Conservation (phyloP, 257 asterid species). For the Prunella vulgaris region DNA sequence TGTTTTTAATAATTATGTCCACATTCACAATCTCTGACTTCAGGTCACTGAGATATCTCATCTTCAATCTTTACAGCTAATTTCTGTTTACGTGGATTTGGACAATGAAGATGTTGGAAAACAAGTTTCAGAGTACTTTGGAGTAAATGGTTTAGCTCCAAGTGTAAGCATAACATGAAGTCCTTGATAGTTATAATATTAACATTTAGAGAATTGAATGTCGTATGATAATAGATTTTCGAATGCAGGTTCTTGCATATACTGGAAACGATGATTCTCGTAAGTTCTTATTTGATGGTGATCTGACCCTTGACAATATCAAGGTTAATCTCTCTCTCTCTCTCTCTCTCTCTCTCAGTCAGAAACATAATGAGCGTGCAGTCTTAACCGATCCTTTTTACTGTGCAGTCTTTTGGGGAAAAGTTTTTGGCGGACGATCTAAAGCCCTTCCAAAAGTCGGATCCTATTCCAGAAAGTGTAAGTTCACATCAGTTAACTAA, state of each 20-base stretch:
- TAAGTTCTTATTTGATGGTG: slow-evolving; percentile 75
- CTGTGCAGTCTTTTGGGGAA: slow-evolving; percentile 66
- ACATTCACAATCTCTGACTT: background rate
- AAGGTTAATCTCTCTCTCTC: slow-evolving; percentile 42
- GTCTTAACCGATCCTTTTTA: slow-evolving; percentile 13
- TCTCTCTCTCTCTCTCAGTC: background rate
- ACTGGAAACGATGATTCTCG: slow-evolving; percentile 91
- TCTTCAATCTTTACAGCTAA: slow-evolving; percentile 42
- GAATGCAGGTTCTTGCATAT: slow-evolving; percentile 74
- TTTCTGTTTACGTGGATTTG: slow-evolving; percentile 64
- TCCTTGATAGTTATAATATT: background rate
- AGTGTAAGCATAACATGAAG: slow-evolving; percentile 35
- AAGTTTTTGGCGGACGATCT: slow-evolving; percentile 75
- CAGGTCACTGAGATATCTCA: slow-evolving; percentile 1
- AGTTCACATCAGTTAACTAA: slow-evolving; percentile 20
- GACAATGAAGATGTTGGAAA: slow-evolving; percentile 86
- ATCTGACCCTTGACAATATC: slow-evolving; percentile 51
- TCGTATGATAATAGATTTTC: slow-evolving; percentile 15
- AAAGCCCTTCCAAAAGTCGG: slow-evolving; percentile 86
- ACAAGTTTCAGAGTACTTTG: slow-evolving; percentile 77
- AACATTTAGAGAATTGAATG: background rate
- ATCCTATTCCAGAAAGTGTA: slow-evolving; percentile 82
- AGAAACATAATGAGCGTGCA: background rate
- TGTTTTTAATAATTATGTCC: background rate
- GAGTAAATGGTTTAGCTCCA: slow-evolving; percentile 59